Evolutionary conservation across 495 filamentous ascomycete species (phyloP), one percentile per base, ranked within the genome.

Genomic region (Hypoxylon lenormandii): DNA sequence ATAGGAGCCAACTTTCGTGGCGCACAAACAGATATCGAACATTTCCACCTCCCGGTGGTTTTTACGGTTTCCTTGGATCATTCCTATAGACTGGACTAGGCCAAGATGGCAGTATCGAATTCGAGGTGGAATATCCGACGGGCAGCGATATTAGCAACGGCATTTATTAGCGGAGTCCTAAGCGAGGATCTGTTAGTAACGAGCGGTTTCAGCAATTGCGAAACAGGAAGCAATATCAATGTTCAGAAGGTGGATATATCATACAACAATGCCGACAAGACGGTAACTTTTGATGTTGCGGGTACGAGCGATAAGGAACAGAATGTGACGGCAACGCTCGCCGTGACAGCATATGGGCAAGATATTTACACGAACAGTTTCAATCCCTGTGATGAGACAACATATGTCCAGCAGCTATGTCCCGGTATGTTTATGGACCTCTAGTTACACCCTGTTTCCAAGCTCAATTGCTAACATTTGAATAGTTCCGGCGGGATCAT

Each of bases 321-420:
- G 78, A 94, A 96, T 70, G 92, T 98, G 43, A 91, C 86, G 58
- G 94, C 92, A 6, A 76, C 84, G 13, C 80, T 98, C 51, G 86
- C 86, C 43, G 91, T 97, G 38, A 91, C 85, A 28, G 95, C 95
- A 7, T 97, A 97, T 68, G 95, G 95, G 53, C 88, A 88, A 48
- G 75, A 92, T 66, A 84, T 98, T 21, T 97, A 97, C 78, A 80
- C 83, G 12, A 92, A 91, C 51, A 77, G 78, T 6, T 97, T 98
- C 75, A 88, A 96, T 66, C 95, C 95, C 22, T 98, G 95, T 71
- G 82, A 88, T 16, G 52, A 70, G 49, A 79, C 76, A 11, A 89
- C 90, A 4, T 88, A 85, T 59, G 85, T 98, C 22, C 70, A 81
- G 4, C 76, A 92, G 66, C 81, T 98, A 46, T 98, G 95, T 79